These are phyloP conservation scores for Eimeria maxima DNA, from an alignment of 169 alveolate species.

Conservation along the genomic window DNA sequence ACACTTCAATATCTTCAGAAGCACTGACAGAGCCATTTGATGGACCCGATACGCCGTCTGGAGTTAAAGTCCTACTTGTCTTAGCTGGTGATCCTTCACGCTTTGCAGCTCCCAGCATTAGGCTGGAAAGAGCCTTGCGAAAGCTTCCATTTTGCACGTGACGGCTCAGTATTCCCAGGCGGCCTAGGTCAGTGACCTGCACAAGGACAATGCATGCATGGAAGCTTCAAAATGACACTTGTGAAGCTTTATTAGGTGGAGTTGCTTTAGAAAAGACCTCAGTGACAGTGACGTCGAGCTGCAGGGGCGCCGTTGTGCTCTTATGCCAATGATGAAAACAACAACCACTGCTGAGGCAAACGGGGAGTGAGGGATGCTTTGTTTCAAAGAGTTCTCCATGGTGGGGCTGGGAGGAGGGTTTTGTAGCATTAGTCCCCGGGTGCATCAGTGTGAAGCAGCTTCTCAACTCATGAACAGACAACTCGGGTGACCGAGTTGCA, in stretches of 20 bases:
- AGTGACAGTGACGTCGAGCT: neutral
- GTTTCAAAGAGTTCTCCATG: neutral
- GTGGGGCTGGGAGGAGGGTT: no score
- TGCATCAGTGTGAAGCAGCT: neutral
- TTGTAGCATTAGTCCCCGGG: neutral
- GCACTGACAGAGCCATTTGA: neutral
- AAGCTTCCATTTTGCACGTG: slow-evolving; percentile 72
- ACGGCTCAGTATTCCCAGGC: slow-evolving; percentile 78
- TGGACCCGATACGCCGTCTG: slow-evolving; percentile 45
- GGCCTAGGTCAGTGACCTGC: slow-evolving; percentile 83
- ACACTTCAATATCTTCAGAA: slow-evolving; percentile 75
- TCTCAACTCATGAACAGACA: neutral
- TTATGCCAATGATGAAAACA: neutral
- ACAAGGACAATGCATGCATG: neutral
- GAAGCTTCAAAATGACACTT: neutral
- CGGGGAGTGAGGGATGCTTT: neutral
- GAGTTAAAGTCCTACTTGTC: slow-evolving; percentile 44
- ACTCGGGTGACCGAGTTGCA: neutral
- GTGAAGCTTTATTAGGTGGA: neutral
- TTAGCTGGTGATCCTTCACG: slow-evolving; percentile 41
- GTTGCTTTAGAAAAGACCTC: no score
- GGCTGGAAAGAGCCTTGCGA: slow-evolving; percentile 67
- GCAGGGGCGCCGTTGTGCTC: neutral
- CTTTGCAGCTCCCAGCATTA: slow-evolving; percentile 74
- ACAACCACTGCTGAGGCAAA: neutral